Evolutionary conservation across 345 rosid species (phyloP).

Genomic region (Populus nigra): DNA sequence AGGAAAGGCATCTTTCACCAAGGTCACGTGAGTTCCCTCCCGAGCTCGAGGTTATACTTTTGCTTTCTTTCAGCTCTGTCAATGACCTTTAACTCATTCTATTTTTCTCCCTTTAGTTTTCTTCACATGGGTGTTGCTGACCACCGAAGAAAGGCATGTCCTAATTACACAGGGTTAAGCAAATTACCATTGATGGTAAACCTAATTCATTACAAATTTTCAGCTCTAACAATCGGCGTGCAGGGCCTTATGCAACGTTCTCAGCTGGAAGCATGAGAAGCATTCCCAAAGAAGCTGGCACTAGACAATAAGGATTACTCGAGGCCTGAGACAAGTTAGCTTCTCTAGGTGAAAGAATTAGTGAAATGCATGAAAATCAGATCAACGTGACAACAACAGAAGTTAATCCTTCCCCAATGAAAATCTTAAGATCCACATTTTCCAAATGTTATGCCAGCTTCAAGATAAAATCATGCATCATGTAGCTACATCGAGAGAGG

Average conservation of each 20-base stretch:
- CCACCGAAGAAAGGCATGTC: conserved; percentile 27
- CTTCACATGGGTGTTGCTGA: conserved; percentile 16
- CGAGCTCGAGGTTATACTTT: not conserved
- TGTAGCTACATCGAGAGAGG: too few relatives aligned
- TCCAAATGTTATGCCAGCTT: not conserved
- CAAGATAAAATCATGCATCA: not conserved
- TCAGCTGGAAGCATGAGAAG: not conserved
- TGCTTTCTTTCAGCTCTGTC: not conserved
- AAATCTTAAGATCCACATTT: not conserved
- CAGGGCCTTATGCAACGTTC: not conserved
- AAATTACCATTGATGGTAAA: not conserved
- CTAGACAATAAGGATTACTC: too few relatives aligned
- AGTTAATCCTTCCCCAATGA: not conserved
- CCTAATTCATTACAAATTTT: too few relatives aligned
- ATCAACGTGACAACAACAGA: not conserved
- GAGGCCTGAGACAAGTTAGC: not conserved
- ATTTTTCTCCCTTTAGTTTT: conserved; percentile 4
- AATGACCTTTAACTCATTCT: not conserved
- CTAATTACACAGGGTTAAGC: not conserved
- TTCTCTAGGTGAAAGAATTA: not conserved
- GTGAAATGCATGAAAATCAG: not conserved
- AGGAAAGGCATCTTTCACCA: not conserved
- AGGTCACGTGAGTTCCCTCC: not conserved
- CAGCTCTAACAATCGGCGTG: not conserved
- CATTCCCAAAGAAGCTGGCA: not conserved